Percentiles rank a stretch among this genome's conserved stretches.
phyloP scores from a whole-genome alignment of 371 early-diverging fungal species.

The Circinella umbellata region DNA sequence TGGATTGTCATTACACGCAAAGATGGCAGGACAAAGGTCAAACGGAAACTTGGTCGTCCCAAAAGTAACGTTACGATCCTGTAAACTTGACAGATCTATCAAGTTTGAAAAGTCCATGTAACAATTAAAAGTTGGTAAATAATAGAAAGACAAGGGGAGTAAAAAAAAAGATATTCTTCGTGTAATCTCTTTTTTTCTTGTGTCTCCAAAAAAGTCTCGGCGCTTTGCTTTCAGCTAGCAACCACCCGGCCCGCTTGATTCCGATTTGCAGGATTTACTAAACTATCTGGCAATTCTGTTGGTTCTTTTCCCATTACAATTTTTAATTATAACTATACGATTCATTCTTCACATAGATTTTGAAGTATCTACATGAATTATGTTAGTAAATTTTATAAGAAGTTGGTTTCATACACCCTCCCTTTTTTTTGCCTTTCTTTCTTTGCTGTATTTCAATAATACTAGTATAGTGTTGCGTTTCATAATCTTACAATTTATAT shows the following conservation, averaged over 20 bases:
- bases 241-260: not conserved
- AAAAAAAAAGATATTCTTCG: not conserved
- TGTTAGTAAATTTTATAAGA: no score
- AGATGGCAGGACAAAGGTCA: slow-evolving; percentile 31
- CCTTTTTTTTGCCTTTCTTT: no score
- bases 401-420: no score
- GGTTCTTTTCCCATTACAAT: no score
- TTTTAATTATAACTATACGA: no score
- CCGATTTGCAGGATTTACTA: not conserved
- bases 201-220: not conserved
- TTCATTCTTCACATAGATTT: no score
- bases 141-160: not conserved
- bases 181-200: not conserved
- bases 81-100: slow-evolving; percentile 4
- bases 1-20: slow-evolving; percentile 43
- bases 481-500: no score
- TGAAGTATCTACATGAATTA: no score
- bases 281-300: not conserved
- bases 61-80: slow-evolving; percentile 1
- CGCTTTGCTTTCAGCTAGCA: not conserved
- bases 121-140: not conserved
- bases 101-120: slow-evolving; percentile 12
- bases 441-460: no score
- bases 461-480: no score
- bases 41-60: slow-evolving; percentile 18